A percentile compares a stretch with the other conserved stretches of the same genome.
Evolutionary conservation across 768 basidiomycete genomes (phyloP).

Genomic region (Trametes meyenii): DNA sequence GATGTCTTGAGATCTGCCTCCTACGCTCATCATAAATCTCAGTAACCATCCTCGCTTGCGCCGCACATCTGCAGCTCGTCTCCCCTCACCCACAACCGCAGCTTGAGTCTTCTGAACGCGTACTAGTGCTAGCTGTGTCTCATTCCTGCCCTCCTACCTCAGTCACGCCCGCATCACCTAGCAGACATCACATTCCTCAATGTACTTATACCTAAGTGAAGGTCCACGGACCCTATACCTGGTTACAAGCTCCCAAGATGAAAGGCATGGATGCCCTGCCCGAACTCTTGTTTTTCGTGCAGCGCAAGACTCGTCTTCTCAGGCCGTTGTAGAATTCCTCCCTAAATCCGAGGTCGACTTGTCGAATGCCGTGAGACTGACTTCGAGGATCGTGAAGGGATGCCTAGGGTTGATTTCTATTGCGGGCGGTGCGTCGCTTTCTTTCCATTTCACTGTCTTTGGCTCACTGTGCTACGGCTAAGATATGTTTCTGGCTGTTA

Average conservation of each 20-base stretch:
- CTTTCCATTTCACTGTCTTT: not conserved
- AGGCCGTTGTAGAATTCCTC: constrained; percentile 88
- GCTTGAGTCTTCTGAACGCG: not conserved
- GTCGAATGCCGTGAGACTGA: constrained; percentile 60
- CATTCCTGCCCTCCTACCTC: not conserved
- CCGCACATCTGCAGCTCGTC: too few relatives aligned
- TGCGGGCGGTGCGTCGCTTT: constrained; percentile 56
- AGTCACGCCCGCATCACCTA: not conserved
- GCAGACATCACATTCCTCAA: constrained; percentile 30
- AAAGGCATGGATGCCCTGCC: constrained; percentile 58
- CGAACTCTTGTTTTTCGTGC: constrained; percentile 75
- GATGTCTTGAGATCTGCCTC: not conserved
- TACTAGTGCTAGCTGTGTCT: not conserved
- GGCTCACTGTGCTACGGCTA: not conserved
- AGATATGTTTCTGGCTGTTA: constrained; percentile 84
- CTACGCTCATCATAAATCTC: not conserved
- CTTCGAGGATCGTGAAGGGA: constrained; percentile 75
- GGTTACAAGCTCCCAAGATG: constrained; percentile 69
- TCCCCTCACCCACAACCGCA: not conserved
- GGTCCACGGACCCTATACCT: constrained; percentile 74
- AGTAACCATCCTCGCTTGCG: not conserved
- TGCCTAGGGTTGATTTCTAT: constrained; percentile 83
- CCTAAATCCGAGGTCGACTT: constrained; percentile 74
- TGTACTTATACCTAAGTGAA: constrained; percentile 76
- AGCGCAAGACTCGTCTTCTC: constrained; percentile 48